These are phyloP conservation scores for Pseudocercospora fijiensis DNA, from an alignment of 2,329 filamentous ascomycete species.

Conservation along the genomic window DNA sequence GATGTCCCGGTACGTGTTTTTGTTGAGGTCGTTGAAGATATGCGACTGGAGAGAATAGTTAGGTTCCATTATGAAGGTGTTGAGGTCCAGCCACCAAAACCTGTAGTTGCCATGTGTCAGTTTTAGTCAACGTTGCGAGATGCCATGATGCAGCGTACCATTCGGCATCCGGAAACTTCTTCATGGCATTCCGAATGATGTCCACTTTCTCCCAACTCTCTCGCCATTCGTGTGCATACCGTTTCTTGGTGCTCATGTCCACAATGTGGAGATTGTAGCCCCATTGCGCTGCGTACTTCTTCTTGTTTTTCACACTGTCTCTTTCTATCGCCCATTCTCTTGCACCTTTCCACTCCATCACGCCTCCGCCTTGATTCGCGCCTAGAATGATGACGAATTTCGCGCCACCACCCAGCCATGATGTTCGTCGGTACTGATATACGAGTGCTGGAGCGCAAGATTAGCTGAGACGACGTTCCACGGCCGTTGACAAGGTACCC, in stretches of 20 bases:
- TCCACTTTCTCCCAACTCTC: slow-evolving; percentile 99
- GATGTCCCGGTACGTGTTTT: slow-evolving; percentile 87
- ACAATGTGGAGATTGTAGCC: slow-evolving; percentile 95
- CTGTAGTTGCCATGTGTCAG: slow-evolving; percentile 49
- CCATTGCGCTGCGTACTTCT: slow-evolving; percentile 80
- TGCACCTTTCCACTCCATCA: slow-evolving; percentile 98
- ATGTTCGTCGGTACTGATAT: slow-evolving; percentile 66
- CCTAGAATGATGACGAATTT: slow-evolving; percentile 93
- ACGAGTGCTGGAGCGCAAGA: slow-evolving; percentile 51
- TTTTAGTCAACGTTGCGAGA: background rate
- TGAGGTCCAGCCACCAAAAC: slow-evolving; percentile 99
- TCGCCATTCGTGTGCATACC: slow-evolving; percentile 97
- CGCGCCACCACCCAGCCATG: slow-evolving; percentile 75
- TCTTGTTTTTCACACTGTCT: slow-evolving; percentile 94
- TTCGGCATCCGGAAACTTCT: slow-evolving; percentile 92
- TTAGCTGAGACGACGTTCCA: slow-evolving; percentile 11
- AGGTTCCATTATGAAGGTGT: slow-evolving; percentile 97
- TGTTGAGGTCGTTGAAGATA: slow-evolving; percentile 76
- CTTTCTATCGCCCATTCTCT: slow-evolving; percentile 97
- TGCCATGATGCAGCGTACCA: slow-evolving; percentile 63
- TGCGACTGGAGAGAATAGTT: slow-evolving; percentile 85
- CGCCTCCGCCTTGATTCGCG: slow-evolving; percentile 90
- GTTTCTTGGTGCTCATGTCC: slow-evolving; percentile 98
- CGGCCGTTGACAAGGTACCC: slow-evolving; percentile 10
- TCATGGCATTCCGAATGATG: slow-evolving; percentile 80